Evolutionary conservation across 257 asterid genomes (phyloP).

Genomic region (Solanum pinnatisectum): DNA sequence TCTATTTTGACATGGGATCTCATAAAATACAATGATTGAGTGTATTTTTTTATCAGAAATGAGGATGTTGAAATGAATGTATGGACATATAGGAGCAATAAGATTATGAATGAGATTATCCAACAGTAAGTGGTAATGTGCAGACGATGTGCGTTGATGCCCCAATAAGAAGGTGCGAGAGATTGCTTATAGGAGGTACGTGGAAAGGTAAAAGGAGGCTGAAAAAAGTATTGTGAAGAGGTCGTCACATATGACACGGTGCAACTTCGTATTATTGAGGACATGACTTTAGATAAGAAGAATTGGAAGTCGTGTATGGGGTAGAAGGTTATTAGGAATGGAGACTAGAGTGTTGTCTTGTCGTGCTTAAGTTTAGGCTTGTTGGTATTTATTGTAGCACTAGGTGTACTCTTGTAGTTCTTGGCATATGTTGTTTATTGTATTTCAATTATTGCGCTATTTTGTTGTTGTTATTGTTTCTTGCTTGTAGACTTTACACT

Average conservation of each 20-base stretch:
- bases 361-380: neutral
- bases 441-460: neutral
- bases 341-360: neutral
- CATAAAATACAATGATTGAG: no score
- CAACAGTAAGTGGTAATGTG: neutral
- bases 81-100: no score
- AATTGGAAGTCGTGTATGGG: neutral
- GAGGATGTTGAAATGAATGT: neutral
- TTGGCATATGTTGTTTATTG: no score
- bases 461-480: no score
- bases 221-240: neutral
- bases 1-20: no score
- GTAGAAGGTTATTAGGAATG: neutral
- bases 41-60: neutral
- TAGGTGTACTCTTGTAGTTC: neutral
- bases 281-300: no score
- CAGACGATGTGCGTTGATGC: neutral
- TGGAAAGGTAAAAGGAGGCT: rapidly evolving
- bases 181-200: neutral
- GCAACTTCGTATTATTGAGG: neutral
- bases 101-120: neutral
- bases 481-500: neutral
- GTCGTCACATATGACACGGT: neutral
- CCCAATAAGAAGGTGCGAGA: neutral
- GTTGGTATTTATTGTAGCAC: neutral